Conservation (phyloP, 257 asterid genomes). For the Orobanche coerulescens region DNA sequence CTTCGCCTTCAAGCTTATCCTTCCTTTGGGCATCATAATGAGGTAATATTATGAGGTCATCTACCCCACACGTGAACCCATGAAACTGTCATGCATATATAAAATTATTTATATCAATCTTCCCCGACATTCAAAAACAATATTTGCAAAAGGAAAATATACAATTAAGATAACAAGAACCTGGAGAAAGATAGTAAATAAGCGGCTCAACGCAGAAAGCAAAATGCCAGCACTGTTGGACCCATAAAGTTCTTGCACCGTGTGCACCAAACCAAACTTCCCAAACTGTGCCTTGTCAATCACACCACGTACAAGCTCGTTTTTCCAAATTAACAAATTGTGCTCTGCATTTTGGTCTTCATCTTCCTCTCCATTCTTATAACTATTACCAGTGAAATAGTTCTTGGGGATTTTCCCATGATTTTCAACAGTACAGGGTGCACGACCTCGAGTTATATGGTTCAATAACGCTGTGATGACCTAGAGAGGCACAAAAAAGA, state of each 20-base stretch:
- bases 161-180: slow-evolving; percentile 32
- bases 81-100: slow-evolving; percentile 44
- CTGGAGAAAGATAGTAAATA: slow-evolving; percentile 88
- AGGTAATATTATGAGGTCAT: slow-evolving; percentile 85
- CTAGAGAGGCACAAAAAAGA: slow-evolving; percentile 29
- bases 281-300: slow-evolving; percentile 99
- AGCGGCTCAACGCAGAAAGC: slow-evolving; percentile 85
- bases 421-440: slow-evolving; percentile 77
- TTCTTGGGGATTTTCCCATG: slow-evolving; percentile 71
- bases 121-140: neutral
- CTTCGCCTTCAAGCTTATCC: slow-evolving; percentile 84
- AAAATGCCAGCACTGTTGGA: slow-evolving; percentile 78
- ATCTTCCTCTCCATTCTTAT: slow-evolving; percentile 40
- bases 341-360: slow-evolving; percentile 72
- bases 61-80: slow-evolving; percentile 96
- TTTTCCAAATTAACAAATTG: slow-evolving; percentile 74
- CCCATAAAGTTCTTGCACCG: slow-evolving; percentile 95
- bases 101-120: slow-evolving; percentile 21
- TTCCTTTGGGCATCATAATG: slow-evolving; percentile 61
- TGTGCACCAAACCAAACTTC: slow-evolving; percentile 90
- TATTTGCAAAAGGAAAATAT: neutral
- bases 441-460: slow-evolving; percentile 68
- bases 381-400: slow-evolving; percentile 40
- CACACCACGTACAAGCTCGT: slow-evolving; percentile 92
- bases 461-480: slow-evolving; percentile 87